Percentiles rank a stretch among this genome's conserved stretches.
Conservation (phyloP, 768 basidiomycete genomes). For the Epithele typhae region DNA sequence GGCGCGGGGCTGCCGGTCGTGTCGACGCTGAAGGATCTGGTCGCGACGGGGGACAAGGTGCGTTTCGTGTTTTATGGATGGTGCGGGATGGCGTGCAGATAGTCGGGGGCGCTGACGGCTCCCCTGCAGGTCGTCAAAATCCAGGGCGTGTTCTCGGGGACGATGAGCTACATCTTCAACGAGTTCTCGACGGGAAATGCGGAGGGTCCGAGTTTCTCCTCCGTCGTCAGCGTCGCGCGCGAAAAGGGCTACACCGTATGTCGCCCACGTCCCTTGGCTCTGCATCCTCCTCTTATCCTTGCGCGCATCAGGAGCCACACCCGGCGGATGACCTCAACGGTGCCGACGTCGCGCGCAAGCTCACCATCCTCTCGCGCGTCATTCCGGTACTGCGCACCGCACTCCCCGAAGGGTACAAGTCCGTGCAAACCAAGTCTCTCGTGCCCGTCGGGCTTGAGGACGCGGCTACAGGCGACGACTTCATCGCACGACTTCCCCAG, state of each 20-base stretch:
- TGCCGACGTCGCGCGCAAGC: slow-evolving; percentile 94
- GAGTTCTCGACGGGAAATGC: slow-evolving; percentile 74
- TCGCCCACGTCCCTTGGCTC: no score
- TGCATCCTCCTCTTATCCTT: neutral
- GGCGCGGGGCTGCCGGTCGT: slow-evolving; percentile 95
- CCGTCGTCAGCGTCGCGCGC: slow-evolving; percentile 82
- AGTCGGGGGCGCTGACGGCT: no score
- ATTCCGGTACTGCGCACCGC: slow-evolving; percentile 48
- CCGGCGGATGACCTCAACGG: slow-evolving; percentile 97
- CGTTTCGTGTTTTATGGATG: slow-evolving; percentile 8
- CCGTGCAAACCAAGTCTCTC: slow-evolving; percentile 80
- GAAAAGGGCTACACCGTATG: slow-evolving; percentile 92
- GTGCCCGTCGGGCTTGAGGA: slow-evolving; percentile 73
- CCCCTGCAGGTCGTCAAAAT: slow-evolving; percentile 50
- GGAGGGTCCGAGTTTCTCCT: slow-evolving; percentile 76
- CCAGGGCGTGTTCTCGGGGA: slow-evolving; percentile 97
- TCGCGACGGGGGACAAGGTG: slow-evolving; percentile 90
- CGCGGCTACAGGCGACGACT: slow-evolving; percentile 73
- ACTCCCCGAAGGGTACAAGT: slow-evolving; percentile 74
- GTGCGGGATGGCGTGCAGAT: neutral
- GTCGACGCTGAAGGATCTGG: slow-evolving; percentile 86
- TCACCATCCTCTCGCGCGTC: slow-evolving; percentile 89
- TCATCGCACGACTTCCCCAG: slow-evolving; percentile 72
- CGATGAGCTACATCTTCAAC: slow-evolving; percentile 99
- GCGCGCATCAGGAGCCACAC: slow-evolving; percentile 76